phyloP scores from a whole-genome alignment of 2,329 filamentous ascomycete genomes.

The Aphanocladium album region DNA sequence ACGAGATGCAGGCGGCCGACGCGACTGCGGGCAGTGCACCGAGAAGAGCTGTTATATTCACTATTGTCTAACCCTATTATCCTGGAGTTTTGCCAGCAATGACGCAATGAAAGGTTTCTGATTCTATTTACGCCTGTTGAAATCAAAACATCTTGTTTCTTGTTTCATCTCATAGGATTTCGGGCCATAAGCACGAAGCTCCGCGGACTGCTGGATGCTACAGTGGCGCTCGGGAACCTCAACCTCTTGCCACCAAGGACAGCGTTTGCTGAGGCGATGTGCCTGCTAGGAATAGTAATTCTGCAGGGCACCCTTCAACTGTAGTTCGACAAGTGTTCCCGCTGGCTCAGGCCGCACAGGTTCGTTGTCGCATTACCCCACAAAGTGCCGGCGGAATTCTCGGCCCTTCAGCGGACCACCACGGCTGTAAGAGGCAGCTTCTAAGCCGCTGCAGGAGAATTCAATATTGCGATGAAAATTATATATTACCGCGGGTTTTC shows the following conservation, averaged over 20 bases:
- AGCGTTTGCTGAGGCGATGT: neutral
- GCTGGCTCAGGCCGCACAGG: neutral
- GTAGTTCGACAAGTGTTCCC: neutral
- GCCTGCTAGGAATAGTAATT: neutral
- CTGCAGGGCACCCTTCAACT: neutral
- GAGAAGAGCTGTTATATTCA: neutral
- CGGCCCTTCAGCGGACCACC: neutral
- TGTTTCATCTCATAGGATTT: neutral
- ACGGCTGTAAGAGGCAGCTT: neutral
- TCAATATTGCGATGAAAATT: neutral
- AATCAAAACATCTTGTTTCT: neutral
- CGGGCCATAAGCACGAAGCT: neutral
- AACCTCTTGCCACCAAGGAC: neutral
- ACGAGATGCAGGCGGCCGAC: conserved; percentile 17
- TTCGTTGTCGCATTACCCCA: conserved; percentile 5
- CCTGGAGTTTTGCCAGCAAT: no score
- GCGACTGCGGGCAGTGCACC: neutral
- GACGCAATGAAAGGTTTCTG: neutral
- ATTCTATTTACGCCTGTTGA: neutral
- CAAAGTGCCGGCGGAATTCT: conserved; percentile 8
- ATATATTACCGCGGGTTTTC: neutral
- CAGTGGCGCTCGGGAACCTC: neutral
- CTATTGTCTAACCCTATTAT: neutral
- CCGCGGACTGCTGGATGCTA: no score
- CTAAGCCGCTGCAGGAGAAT: neutral